These are phyloP conservation scores for Polytolypa hystricis DNA, from an alignment of 2,329 filamentous ascomycete genomes.

Conservation along the genomic window DNA sequence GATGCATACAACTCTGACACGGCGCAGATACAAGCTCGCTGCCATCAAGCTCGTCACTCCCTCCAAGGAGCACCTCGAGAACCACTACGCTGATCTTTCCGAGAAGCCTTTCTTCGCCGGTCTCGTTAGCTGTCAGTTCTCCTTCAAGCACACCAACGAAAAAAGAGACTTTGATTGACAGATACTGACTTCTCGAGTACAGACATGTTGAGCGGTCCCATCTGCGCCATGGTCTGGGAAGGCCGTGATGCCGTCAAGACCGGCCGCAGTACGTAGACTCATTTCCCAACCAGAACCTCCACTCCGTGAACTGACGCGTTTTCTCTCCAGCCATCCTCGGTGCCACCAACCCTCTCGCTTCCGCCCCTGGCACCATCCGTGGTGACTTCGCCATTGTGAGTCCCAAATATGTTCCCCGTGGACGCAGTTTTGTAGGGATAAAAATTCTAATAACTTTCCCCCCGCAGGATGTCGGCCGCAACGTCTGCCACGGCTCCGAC, in stretches of 20 bases:
- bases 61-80: slow-evolving; percentile 89
- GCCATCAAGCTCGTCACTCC: slow-evolving; percentile 92
- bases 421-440: not conserved
- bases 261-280: slow-evolving; percentile 59
- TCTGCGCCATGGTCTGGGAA: slow-evolving; percentile 99
- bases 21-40: slow-evolving; percentile 80
- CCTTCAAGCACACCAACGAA: slow-evolving; percentile 1
- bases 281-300: not conserved
- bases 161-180: too few species aligned
- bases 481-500: slow-evolving; percentile 99
- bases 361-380: slow-evolving; percentile 94
- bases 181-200: too few species aligned
- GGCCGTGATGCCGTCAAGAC: slow-evolving; percentile 98
- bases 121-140: slow-evolving; percentile 71
- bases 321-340: slow-evolving; percentile 63
- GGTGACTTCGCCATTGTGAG: slow-evolving; percentile 72
- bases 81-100: slow-evolving; percentile 89
- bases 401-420: slow-evolving; percentile 2
- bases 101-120: slow-evolving; percentile 95
- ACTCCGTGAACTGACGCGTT: slow-evolving; percentile 13
- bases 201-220: slow-evolving; percentile 97
- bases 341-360: slow-evolving; percentile 96
- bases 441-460: slow-evolving; percentile 11
- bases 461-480: slow-evolving; percentile 69
- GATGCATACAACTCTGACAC: slow-evolving; percentile 8